Base-by-base conservation (phyloP, 176 grass and related monocot species). In the Canna indica region DNA sequence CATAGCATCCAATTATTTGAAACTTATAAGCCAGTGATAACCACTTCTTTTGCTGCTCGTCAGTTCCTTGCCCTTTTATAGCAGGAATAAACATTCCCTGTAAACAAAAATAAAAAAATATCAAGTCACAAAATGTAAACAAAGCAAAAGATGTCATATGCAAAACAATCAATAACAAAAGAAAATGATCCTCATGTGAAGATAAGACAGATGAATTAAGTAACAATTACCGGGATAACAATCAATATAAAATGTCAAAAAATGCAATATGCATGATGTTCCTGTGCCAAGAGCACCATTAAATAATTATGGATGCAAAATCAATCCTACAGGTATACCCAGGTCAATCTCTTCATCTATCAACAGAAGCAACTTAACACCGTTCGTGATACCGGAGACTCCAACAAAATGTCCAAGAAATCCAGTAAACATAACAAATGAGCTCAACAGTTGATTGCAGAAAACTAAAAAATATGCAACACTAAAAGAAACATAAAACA, bases 11-110 rank as follows among this genome's bases (percentile, higher is more conserved):
- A 36, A 99, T 99, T 79, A 99, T 93, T 70, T 93, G 84, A 77
- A 99, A 83, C 77, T 69, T 93, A 81, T 90, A 93, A 4, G 90
- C 94, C 75, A 90, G 83, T 0, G 94, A 75, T 35, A 99, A 67
- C 94, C 94, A 99, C 81, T 99, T 99, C 75, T 90, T 70, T 66
- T 93, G 94, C 39, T 99, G 94, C 58, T 93, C 94, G 30, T 99
- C 94, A 48, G 90, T 90, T 73, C 77, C 94, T 75, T 99, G 94
- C 7, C 94, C 94, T 93, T 83, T 99, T 75, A 99, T 93, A 60
- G 90, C 94, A 78, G 94, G 94, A 79, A 99, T 84, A 82, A 99
- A 99, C 94, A 99, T 93, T 70, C 94, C 94, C 94, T 99, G 35
- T 32, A 77, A 68, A 69, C 35, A 74, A 54, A 58, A 58, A 77